A percentile compares a stretch with the other conserved stretches of the same genome.
Conservation (phyloP, 1,284 basidiomycete species). For the Ustilago nuda region DNA sequence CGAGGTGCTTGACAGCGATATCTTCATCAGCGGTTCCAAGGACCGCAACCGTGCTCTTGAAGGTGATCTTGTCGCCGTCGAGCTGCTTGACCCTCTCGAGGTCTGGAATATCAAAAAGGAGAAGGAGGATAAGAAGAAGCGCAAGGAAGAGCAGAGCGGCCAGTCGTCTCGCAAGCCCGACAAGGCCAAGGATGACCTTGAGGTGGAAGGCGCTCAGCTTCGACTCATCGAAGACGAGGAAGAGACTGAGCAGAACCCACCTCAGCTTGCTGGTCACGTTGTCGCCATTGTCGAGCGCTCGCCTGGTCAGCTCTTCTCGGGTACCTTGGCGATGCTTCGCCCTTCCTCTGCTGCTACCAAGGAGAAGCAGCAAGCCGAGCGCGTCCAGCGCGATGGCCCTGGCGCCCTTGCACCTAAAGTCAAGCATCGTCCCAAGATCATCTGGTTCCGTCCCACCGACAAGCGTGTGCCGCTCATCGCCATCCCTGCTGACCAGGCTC, state of each 20-base stretch:
- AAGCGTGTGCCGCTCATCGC: slow-evolving; percentile 99
- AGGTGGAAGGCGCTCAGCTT: slow-evolving; percentile 97
- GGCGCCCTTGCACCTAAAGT: slow-evolving; percentile 80
- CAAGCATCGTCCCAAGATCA: slow-evolving; percentile 87
- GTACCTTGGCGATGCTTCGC: slow-evolving; percentile 91
- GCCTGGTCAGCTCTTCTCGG: slow-evolving; percentile 98
- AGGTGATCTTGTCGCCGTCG: slow-evolving; percentile 98
- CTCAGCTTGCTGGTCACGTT: slow-evolving; percentile 83
- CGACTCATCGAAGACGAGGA: slow-evolving; percentile 94
- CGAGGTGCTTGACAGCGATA: slow-evolving; percentile 97
- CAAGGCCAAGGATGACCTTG: slow-evolving; percentile 99
- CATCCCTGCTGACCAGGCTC: slow-evolving; percentile 96
- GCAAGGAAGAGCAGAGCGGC: slow-evolving; percentile 97
- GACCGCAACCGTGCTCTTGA: slow-evolving; percentile 98
- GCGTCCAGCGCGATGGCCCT: slow-evolving; percentile 88
- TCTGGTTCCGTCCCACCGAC: slow-evolving; percentile 99
- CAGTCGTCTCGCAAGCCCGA: slow-evolving; percentile 84
- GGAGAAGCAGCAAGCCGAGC: slow-evolving; percentile 98
- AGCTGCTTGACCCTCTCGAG: slow-evolving; percentile 83
- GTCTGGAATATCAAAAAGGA: slow-evolving; percentile 99
- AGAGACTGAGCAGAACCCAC: slow-evolving; percentile 80
- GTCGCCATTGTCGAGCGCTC: slow-evolving; percentile 98
- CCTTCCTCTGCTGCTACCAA: slow-evolving; percentile 98
- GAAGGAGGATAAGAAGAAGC: slow-evolving; percentile 89
- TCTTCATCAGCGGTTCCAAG: slow-evolving; percentile 90